Conservation (phyloP, 331 rosid genomes). For the Telfairia occidentalis region DNA sequence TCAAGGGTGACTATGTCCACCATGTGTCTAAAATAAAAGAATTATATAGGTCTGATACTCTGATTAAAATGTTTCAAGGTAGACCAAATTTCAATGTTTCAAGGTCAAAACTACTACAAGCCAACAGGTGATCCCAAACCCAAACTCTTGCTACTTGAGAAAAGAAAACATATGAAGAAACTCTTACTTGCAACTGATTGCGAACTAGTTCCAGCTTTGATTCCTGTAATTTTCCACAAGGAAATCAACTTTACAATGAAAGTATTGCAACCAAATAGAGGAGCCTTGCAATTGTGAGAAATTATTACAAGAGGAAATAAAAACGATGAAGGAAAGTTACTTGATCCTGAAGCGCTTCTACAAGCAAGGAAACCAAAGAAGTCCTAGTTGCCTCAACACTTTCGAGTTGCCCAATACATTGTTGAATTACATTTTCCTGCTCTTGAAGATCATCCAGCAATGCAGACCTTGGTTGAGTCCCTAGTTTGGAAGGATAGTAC, state of each 20-base stretch:
- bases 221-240: conserved; percentile 44
- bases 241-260: conserved; percentile 9
- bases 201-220: conserved; percentile 51
- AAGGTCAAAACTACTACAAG: background rate
- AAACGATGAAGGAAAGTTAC: conserved; percentile 27
- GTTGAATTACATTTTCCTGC: conserved; percentile 46
- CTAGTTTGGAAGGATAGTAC: conserved; percentile 23
- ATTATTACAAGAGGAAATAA: background rate
- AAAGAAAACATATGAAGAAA: conserved; percentile 16
- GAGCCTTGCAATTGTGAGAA: background rate
- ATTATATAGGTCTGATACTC: background rate
- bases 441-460: conserved; percentile 53
- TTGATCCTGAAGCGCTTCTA: conserved; percentile 77
- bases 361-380: conserved; percentile 54
- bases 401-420: conserved; percentile 54
- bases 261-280: conserved; percentile 7
- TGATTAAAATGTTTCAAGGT: background rate
- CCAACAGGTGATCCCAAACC: background rate
- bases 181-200: conserved; percentile 68
- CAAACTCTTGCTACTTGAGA: background rate
- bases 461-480: conserved; percentile 47
- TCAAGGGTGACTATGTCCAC: background rate
- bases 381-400: conserved; percentile 46
- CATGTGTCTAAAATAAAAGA: background rate
- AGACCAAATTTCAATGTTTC: background rate